Percentiles rank a stretch among this genome's conserved stretches.
Conservation (phyloP, 345 rosid species). For the Ricinus communis region DNA sequence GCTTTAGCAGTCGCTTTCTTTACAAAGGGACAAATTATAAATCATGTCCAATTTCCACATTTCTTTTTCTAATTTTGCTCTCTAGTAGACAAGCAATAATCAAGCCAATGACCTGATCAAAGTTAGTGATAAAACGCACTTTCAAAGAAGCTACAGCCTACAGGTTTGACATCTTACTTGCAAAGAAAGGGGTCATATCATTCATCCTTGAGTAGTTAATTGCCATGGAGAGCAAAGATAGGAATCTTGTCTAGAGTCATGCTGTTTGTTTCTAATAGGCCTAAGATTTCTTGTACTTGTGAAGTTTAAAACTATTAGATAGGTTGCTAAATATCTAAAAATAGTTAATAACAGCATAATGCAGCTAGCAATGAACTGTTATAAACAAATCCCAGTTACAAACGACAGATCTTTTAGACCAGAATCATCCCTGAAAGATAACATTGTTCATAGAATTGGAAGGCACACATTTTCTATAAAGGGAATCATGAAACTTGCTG, state of each 20-base stretch:
- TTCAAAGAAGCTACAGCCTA: conserved; percentile 1
- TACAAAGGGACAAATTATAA: conserved; percentile 5
- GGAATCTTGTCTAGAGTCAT: neutral
- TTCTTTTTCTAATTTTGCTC: neutral
- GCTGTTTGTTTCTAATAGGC: neutral
- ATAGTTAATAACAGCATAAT: neutral
- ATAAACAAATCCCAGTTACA: no score
- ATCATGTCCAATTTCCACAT: conserved; percentile 7
- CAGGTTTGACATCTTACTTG: neutral
- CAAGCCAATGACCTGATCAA: conserved; percentile 19
- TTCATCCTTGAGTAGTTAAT: conserved; percentile 2
- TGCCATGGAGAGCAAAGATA: conserved; percentile 11
- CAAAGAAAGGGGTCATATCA: no score
- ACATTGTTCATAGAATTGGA: no score
- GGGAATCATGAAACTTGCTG: no score
- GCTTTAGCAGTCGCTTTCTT: conserved; percentile 4
- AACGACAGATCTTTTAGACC: no score
- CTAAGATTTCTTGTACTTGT: no score
- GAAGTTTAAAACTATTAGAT: no score
- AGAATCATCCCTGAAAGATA: no score
- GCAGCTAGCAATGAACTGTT: no score
- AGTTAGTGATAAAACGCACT: no score
- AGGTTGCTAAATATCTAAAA: neutral
- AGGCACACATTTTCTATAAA: no score
- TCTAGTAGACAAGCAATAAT: conserved; percentile 11